Conservation (phyloP, 1,284 basidiomycete species). For the Irpex rosettiformis region DNA sequence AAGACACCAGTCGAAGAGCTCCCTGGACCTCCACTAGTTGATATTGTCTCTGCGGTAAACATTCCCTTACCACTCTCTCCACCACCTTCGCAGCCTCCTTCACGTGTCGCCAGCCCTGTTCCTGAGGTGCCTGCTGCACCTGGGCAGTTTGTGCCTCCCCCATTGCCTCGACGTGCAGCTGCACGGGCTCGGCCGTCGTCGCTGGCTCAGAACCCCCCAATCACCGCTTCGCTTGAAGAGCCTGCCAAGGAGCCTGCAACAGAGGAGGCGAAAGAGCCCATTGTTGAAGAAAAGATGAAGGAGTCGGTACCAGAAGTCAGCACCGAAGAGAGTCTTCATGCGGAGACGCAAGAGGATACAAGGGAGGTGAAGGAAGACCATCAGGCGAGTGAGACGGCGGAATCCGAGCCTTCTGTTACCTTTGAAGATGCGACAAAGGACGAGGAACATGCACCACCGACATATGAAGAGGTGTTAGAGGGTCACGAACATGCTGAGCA, state of each 20-base stretch:
- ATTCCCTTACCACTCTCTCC: slow-evolving; percentile 42
- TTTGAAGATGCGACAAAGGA: background rate
- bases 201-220: slow-evolving; percentile 18
- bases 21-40: slow-evolving; percentile 13
- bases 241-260: background rate
- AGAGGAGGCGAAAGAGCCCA: background rate
- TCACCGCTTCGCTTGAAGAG: background rate
- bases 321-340: background rate
- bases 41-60: slow-evolving; percentile 19
- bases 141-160: slow-evolving; percentile 40
- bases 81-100: slow-evolving; percentile 7
- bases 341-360: background rate
- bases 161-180: slow-evolving; percentile 53
- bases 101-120: background rate
- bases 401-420: no score
- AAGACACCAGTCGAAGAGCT: slow-evolving; percentile 32
- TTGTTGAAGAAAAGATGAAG: background rate
- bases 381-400: no score
- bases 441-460: background rate
- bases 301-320: background rate
- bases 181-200: slow-evolving; percentile 32
- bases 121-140: background rate
- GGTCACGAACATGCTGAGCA: background rate
- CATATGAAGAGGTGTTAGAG: background rate
- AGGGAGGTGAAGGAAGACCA: background rate